Conservation (phyloP, 768 basidiomycete species). For the Phlegmacium glaucopus region DNA sequence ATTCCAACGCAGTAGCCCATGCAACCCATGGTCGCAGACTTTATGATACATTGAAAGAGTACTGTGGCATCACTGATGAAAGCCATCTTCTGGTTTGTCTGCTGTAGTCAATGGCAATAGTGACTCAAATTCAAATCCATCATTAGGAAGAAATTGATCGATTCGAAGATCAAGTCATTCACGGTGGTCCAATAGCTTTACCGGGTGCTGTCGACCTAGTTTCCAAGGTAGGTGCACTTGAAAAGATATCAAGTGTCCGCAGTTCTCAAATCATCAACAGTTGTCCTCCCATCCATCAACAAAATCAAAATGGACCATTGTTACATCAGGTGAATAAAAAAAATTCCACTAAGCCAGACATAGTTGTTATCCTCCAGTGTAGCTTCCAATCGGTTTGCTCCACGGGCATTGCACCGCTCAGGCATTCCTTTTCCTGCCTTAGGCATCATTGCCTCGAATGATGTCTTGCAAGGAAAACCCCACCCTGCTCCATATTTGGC, state of each 20-base stretch:
- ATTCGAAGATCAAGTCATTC: slow-evolving; percentile 75
- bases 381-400: slow-evolving; percentile 77
- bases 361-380: not conserved
- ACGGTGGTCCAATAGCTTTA: slow-evolving; percentile 58
- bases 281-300: slow-evolving; percentile 24
- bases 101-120: not conserved
- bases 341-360: not conserved
- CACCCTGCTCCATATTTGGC: slow-evolving; percentile 83
- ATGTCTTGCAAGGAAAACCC: slow-evolving; percentile 77
- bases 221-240: slow-evolving; percentile 42
- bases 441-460: slow-evolving; percentile 72
- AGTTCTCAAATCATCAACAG: slow-evolving; percentile 15
- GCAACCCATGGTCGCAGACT: slow-evolving; percentile 75
- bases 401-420: slow-evolving; percentile 61
- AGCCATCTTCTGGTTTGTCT: slow-evolving; percentile 49
- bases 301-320: slow-evolving; percentile 71
- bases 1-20: slow-evolving; percentile 44
- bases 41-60: slow-evolving; percentile 69
- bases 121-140: not conserved
- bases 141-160: slow-evolving; percentile 63
- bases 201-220: slow-evolving; percentile 64
- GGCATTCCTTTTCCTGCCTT: slow-evolving; percentile 54
- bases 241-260: not conserved
- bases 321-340: slow-evolving; percentile 61
- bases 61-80: slow-evolving; percentile 61